phyloP scores from a whole-genome alignment of 2,329 filamentous ascomycete species.

The Penicillium decumbens region DNA sequence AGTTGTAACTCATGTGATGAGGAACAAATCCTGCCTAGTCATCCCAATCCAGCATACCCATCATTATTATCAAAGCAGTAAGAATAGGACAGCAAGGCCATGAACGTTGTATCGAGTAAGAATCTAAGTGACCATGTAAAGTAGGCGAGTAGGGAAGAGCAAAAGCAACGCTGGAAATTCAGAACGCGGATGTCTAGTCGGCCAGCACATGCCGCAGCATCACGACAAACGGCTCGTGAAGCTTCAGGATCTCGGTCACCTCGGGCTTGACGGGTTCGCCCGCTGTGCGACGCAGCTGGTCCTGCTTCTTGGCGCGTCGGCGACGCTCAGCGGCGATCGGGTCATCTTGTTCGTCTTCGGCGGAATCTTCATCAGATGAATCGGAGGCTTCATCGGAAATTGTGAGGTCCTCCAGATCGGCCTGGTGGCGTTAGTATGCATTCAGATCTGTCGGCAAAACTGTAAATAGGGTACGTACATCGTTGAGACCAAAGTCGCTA shows the following conservation, averaged over 20 bases:
- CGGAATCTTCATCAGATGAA: constrained; percentile 62
- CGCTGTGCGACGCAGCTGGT: constrained; percentile 71
- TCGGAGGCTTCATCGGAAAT: constrained; percentile 69
- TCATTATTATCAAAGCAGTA: neutral
- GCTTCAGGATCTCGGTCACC: constrained; percentile 72
- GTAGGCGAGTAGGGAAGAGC: neutral
- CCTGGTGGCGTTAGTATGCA: constrained; percentile 34
- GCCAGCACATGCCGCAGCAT: constrained; percentile 81
- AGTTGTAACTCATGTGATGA: neutral
- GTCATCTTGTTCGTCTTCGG: constrained; percentile 68
- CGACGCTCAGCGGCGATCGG: constrained; percentile 83
- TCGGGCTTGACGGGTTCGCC: constrained; percentile 79
- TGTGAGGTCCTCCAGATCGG: constrained; percentile 77
- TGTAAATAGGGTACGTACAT: constrained; percentile 46
- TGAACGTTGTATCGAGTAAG: neutral
- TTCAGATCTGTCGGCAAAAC: neutral
- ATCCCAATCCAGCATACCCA: neutral
- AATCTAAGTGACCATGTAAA: neutral
- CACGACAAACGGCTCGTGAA: constrained; percentile 71
- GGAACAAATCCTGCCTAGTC: neutral
- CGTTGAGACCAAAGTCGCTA: constrained; percentile 83
- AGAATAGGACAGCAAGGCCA: neutral
- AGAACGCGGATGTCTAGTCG: constrained; percentile 46
- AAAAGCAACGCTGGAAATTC: neutral
- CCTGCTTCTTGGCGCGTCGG: constrained; percentile 69